These are phyloP conservation scores for Starmera pachycereana DNA, from an alignment of 805 yeast genomes.

Conservation along the genomic window DNA sequence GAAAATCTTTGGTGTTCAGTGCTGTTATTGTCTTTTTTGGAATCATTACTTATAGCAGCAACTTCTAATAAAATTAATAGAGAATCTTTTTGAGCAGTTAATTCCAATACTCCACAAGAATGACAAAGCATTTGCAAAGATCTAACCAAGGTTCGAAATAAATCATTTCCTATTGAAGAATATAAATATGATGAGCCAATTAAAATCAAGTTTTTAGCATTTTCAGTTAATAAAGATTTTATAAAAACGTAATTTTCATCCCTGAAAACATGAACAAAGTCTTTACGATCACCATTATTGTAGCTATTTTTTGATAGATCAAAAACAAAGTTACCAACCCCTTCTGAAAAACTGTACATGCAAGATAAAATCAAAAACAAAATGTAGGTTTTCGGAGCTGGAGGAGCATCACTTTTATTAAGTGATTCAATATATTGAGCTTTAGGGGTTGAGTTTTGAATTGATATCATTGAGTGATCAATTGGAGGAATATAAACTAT, in stretches of 20 bases:
- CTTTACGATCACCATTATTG: too few species aligned
- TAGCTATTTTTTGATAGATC: slow-evolving; percentile 21
- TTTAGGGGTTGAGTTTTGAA: slow-evolving; percentile 34
- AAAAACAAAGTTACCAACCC: slow-evolving; percentile 45
- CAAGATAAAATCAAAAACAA: slow-evolving; percentile 46
- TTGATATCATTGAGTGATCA: slow-evolving; percentile 26
- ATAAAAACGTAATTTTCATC: neutral
- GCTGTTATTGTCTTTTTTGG: slow-evolving; percentile 14
- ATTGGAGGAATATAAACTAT: slow-evolving; percentile 17
- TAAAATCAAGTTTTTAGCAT: slow-evolving; percentile 30
- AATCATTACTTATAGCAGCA: slow-evolving; percentile 33
- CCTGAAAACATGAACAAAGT: too few species aligned
- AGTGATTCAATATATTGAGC: slow-evolving; percentile 60
- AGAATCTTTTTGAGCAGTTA: slow-evolving; percentile 47
- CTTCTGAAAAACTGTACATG: slow-evolving; percentile 51
- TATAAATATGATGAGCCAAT: slow-evolving; percentile 44
- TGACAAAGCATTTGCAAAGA: slow-evolving; percentile 76
- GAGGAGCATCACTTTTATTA: slow-evolving; percentile 75
- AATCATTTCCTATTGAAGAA: slow-evolving; percentile 58
- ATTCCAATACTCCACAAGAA: slow-evolving; percentile 65
- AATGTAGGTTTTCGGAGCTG: slow-evolving; percentile 50
- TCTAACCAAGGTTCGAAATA: slow-evolving; percentile 57
- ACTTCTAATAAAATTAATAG: slow-evolving; percentile 36
- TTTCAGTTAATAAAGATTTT: slow-evolving; percentile 21
- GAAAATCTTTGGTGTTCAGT: slow-evolving; percentile 19